These are phyloP conservation scores for Hanseniaspora occidentalis DNA, from an alignment of 805 yeast genomes.

Conservation along the genomic window DNA sequence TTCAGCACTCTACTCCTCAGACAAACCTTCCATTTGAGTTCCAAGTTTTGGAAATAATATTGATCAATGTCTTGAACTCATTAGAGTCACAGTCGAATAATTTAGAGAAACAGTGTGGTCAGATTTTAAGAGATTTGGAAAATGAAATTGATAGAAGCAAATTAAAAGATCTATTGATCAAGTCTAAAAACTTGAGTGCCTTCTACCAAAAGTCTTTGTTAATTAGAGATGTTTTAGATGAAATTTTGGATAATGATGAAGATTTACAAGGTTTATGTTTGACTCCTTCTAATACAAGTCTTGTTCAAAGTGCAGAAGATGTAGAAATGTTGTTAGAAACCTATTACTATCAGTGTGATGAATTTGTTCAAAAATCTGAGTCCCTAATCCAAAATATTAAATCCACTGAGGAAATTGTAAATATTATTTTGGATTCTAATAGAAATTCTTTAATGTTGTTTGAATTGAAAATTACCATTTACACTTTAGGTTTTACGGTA, in stretches of 20 bases:
- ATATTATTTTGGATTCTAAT: slow-evolving; percentile 82
- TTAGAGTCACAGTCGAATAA: slow-evolving; percentile 62
- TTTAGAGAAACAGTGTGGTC: slow-evolving; percentile 46
- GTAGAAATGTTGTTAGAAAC: slow-evolving; percentile 81
- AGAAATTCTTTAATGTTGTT: slow-evolving; percentile 82
- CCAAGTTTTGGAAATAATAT: slow-evolving; percentile 68
- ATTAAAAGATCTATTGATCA: slow-evolving; percentile 58
- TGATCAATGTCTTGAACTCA: slow-evolving; percentile 68
- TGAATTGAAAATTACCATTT: slow-evolving; percentile 71
- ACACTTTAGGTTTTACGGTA: slow-evolving; percentile 73
- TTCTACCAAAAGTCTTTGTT: slow-evolving; percentile 66
- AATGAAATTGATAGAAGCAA: slow-evolving; percentile 66
- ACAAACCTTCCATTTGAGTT: slow-evolving; percentile 58
- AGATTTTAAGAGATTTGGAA: slow-evolving; percentile 58
- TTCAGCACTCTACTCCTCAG: slow-evolving; percentile 28
- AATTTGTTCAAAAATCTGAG: slow-evolving; percentile 83
- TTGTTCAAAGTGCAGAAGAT: slow-evolving; percentile 41
- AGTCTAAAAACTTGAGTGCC: slow-evolving; percentile 56
- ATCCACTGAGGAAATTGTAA: slow-evolving; percentile 87
- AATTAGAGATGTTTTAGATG: slow-evolving; percentile 73
- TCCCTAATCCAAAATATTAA: slow-evolving; percentile 71
- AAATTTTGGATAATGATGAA: slow-evolving; percentile 74
- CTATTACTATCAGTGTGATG: slow-evolving; percentile 85
- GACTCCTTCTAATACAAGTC: slow-evolving; percentile 20
- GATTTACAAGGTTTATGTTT: slow-evolving; percentile 72